Evolutionary conservation across 257 asterid species (phyloP), one percentile per base, ranked within the genome.

Genomic region (Paraleonurus japonicus): DNA sequence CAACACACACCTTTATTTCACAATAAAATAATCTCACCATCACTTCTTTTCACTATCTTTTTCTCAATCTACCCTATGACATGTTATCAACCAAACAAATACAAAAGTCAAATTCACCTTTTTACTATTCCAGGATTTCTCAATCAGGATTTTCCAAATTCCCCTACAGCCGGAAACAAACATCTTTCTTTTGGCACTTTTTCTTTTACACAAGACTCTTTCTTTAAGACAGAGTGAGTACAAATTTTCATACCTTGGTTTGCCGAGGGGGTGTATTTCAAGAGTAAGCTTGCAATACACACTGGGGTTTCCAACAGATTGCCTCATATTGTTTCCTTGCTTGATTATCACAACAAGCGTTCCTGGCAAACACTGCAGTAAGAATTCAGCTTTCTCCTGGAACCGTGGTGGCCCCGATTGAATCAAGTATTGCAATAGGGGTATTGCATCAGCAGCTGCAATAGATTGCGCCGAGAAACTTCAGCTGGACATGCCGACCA

Each of bases 401-500:
- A 90, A 92, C 79, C 96, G 84, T 10, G 98, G 99, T 8, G 98
- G 99, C 17, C 93, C 98, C 4, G 99, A 95, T 66, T 95, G 98
- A 72, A 94, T 94, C 85, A 94, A 80, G 84, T 88, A 94, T 71
- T 94, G 98, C 75, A 95, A 81, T 63, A 91, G 85, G 37, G 98
- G 93, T 76, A 95, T 95, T 51, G 94, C 96, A 67, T 91, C 98
- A 4, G 99, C 99, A 47, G 98, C 96, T 65, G 99, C 98, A 60
- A 91, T 92, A 65, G 98, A 91, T 60, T 95, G 99, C 1, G 99
- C 98, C 96, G 83, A 70, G 99, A 95, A 75, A 95, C 92, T 83
- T 95, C 99, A 20, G 96, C 95, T 10, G 96, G 96, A 75, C 99
- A 91, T 3, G 99, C 99, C 11, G 98, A 86, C 99, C 99, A 95